These are phyloP conservation scores for Prunus mongolica DNA, from an alignment of 306 rosid genomes.

Conservation along the genomic window DNA sequence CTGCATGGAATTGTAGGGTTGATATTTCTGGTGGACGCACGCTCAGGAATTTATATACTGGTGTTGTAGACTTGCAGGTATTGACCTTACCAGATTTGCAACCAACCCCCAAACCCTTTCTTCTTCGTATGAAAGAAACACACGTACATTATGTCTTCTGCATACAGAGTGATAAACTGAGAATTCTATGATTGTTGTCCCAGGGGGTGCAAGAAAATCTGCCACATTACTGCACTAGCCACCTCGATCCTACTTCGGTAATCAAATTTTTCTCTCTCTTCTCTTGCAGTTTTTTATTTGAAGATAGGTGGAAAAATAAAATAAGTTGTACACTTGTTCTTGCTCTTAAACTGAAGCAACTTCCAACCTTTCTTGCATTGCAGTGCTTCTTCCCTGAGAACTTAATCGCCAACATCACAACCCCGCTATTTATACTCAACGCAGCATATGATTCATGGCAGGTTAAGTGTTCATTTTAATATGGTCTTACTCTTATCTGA, in stretches of 20 bases:
- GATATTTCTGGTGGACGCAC: conserved; percentile 64
- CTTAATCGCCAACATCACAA: conserved; percentile 41
- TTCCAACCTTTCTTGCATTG: background rate
- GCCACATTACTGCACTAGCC: conserved; percentile 59
- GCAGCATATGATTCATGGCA: conserved; percentile 91
- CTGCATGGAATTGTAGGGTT: conserved; percentile 30
- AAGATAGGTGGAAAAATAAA: conserved; percentile 1
- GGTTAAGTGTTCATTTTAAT: conserved; percentile 41
- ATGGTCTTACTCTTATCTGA: background rate
- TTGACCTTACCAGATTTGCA: background rate
- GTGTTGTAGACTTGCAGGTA: conserved; percentile 82
- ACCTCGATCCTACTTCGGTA: conserved; percentile 83
- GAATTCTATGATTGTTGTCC: conserved; percentile 14
- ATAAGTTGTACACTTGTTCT: background rate
- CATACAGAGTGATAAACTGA: too few species aligned
- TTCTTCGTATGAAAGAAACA: too few species aligned
- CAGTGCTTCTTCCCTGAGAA: conserved; percentile 93
- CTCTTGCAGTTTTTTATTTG: background rate
- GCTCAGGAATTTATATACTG: conserved; percentile 54
- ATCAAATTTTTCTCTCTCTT: background rate
- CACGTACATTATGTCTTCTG: too few species aligned
- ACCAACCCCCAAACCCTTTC: too few species aligned
- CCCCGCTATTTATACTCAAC: conserved; percentile 74
- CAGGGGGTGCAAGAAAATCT: conserved; percentile 65
- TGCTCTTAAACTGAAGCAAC: conserved; percentile 11